Evolutionary conservation across 441 rosid genomes (phyloP).

Genomic region (Daphne laureola): DNA sequence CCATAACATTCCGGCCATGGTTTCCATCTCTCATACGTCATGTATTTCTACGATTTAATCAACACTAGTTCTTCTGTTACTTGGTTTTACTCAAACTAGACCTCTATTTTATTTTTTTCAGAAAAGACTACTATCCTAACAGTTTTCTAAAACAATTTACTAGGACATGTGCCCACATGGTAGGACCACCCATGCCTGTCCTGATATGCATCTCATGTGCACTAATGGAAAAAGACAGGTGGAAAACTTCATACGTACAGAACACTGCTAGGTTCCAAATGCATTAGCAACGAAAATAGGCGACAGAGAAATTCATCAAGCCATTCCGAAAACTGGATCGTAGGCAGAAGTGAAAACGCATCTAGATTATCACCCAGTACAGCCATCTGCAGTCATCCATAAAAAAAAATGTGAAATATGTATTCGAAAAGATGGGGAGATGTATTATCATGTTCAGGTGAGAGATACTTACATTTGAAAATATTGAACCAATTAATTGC

Average conservation of each 20-base stretch:
- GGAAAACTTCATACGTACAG: constrained; percentile 47
- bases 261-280: constrained; percentile 90
- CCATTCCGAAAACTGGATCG: constrained; percentile 91
- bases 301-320: constrained; percentile 95
- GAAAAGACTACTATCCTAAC: too few relatives aligned
- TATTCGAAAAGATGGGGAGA: constrained; percentile 8
- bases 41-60: too few relatives aligned
- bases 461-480: constrained; percentile 80
- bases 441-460: constrained; percentile 1
- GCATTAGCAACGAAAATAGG: constrained; percentile 79
- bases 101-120: too few relatives aligned
- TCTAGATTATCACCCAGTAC: constrained; percentile 66
- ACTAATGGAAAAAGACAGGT: background rate
- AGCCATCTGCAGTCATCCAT: constrained; percentile 57
- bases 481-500: constrained; percentile 98
- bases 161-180: background rate
- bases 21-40: too few relatives aligned
- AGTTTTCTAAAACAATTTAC: too few relatives aligned
- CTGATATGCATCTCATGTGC: too few relatives aligned
- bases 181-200: constrained; percentile 3
- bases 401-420: background rate
- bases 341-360: constrained; percentile 63
- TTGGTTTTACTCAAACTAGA: too few relatives aligned
- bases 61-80: too few relatives aligned
- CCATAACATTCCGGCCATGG: too few relatives aligned